These are phyloP conservation scores for Malus orientalis DNA, from an alignment of 306 rosid species.

Conservation along the genomic window DNA sequence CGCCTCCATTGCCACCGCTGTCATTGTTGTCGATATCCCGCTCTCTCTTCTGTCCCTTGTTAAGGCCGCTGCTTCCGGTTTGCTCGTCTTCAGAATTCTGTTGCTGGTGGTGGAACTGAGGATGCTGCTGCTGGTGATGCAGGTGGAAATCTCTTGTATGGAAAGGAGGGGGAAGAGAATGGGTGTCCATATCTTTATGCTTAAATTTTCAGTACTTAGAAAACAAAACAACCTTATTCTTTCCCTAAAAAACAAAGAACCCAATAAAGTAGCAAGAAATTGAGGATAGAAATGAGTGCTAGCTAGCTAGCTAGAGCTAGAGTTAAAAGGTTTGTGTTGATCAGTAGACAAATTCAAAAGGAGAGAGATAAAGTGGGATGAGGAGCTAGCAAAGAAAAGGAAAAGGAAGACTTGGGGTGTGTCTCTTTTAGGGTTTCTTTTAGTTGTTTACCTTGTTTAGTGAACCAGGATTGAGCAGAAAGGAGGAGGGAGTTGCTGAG, in stretches of 20 bases:
- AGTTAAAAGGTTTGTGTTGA: not conserved
- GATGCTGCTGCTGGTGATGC: constrained; percentile 47
- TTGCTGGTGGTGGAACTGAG: constrained; percentile 38
- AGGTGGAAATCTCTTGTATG: constrained; percentile 71
- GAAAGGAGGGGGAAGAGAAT: constrained; percentile 90
- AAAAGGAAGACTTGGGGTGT: not conserved
- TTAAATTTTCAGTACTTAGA: not conserved
- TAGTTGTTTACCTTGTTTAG: not conserved
- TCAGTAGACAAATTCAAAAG: not conserved
- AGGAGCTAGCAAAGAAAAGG: not conserved
- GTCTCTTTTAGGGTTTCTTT: not conserved
- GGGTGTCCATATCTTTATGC: constrained; percentile 53
- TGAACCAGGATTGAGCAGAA: not conserved
- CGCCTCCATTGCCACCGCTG: constrained; percentile 11
- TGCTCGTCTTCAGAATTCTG: constrained; percentile 71
- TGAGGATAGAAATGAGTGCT: not conserved
- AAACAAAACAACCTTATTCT: not conserved
- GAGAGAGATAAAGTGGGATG: not conserved
- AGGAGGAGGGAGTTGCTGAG: not conserved
- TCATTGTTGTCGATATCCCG: constrained; percentile 32
- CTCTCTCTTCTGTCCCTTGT: constrained; percentile 51
- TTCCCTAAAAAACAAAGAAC: constrained; percentile 4
- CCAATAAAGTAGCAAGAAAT: not conserved
- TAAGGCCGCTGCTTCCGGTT: constrained; percentile 58
- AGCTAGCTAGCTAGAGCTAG: not conserved